Percentiles rank a stretch among this genome's conserved stretches.
phyloP scores from a whole-genome alignment of 2,329 filamentous ascomycete species.

The Tympanopsis confertula region DNA sequence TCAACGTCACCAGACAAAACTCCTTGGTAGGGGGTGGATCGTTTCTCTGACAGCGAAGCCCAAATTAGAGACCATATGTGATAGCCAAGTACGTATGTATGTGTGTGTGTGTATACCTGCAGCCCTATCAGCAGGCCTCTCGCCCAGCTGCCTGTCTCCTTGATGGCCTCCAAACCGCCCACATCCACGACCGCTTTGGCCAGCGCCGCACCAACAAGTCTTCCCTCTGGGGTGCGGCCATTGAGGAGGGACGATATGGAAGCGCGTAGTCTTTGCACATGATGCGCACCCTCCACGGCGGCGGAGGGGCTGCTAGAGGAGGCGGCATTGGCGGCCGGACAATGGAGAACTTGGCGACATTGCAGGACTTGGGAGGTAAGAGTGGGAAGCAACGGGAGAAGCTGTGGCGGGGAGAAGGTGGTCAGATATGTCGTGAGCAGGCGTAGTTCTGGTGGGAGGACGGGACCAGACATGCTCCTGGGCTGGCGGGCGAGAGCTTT shows the following conservation, averaged over 20 bases:
- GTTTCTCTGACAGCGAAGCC: conserved; percentile 46
- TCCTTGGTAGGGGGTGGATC: conserved; percentile 67
- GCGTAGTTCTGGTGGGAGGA: conserved; percentile 43
- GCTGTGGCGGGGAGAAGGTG: conserved; percentile 58
- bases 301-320: too few species aligned
- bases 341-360: conserved; percentile 43
- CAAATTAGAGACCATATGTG: conserved; percentile 3
- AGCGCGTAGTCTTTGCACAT: conserved; percentile 73
- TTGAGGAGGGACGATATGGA: conserved; percentile 68
- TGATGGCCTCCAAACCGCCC: conserved; percentile 73
- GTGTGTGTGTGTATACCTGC: conserved; percentile 35
- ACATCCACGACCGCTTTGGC: conserved; percentile 73
- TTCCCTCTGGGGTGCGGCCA: conserved; percentile 61
- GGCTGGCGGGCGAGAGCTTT: neutral
- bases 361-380: conserved; percentile 50
- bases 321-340: conserved; percentile 34
- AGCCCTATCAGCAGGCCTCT: conserved; percentile 64
- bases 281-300: conserved; percentile 57
- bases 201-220: conserved; percentile 67
- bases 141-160: conserved; percentile 65
- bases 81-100: neutral
- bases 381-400: conserved; percentile 62
- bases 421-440: conserved; percentile 60
- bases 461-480: conserved; percentile 16
- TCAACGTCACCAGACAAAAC: conserved; percentile 64